Conservation (phyloP, 176 grass and related monocot genomes). For the Musa troglodytarum region DNA sequence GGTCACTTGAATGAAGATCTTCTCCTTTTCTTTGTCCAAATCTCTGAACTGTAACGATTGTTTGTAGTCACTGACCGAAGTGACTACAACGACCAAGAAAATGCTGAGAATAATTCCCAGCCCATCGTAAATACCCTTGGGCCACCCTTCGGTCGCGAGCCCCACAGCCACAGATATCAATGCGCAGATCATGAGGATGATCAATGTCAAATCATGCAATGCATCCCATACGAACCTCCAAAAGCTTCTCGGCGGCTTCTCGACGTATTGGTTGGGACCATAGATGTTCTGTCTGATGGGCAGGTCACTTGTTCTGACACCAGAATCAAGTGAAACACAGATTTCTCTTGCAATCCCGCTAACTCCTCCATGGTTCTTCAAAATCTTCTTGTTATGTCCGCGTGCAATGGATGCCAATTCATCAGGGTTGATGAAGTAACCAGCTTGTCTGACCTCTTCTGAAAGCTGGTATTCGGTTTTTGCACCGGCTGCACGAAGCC, state of each 20-base stretch:
- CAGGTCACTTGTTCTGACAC: conserved; percentile 45
- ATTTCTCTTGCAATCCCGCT: conserved; percentile 54
- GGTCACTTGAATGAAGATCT: conserved; percentile 75
- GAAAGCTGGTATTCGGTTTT: conserved; percentile 48
- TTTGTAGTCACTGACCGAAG: conserved; percentile 84
- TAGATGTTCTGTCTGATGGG: conserved; percentile 51
- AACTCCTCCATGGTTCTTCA: conserved; percentile 52
- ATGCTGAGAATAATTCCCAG: conserved; percentile 76
- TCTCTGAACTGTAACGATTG: conserved; percentile 94
- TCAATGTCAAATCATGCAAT: conserved; percentile 72
- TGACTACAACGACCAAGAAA: conserved; percentile 65
- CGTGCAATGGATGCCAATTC: conserved; percentile 68
- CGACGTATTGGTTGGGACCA: conserved; percentile 61
- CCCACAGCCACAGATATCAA: conserved; percentile 61
- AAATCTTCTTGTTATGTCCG: conserved; percentile 49
- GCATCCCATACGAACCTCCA: conserved; percentile 93
- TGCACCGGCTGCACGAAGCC: conserved; percentile 33
- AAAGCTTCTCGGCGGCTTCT: conserved; percentile 75
- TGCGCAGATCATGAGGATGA: conserved; percentile 80
- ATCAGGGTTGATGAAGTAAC: conserved; percentile 61
- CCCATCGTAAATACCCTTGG: conserved; percentile 70
- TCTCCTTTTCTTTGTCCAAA: conserved; percentile 97
- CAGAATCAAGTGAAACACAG: conserved; percentile 47
- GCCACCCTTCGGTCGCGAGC: conserved; percentile 74
- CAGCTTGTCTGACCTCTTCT: conserved; percentile 54